Percentiles rank a stretch among this genome's conserved stretches.
These are phyloP conservation scores for Podila epigama DNA, from an alignment of 192 early-diverging fungal genomes.

Conservation along the genomic window DNA sequence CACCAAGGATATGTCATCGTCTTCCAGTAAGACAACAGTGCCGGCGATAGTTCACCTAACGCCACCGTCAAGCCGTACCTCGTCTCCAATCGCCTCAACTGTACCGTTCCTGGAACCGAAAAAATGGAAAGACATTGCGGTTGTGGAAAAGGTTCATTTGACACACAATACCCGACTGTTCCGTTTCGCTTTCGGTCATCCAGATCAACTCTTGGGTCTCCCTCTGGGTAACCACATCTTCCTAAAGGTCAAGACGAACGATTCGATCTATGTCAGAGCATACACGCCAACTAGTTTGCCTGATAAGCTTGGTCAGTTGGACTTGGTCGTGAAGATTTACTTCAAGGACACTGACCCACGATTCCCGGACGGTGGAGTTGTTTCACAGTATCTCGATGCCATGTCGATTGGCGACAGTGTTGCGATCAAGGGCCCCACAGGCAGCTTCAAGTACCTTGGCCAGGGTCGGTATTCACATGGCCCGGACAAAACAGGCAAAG, in stretches of 20 bases:
- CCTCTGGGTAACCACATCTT: conserved; percentile 69
- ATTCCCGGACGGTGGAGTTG: conserved; percentile 58
- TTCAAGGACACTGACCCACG: conserved; percentile 22
- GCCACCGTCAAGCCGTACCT: not conserved
- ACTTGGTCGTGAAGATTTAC: conserved; percentile 87
- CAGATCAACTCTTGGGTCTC: conserved; percentile 62
- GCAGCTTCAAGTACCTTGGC: conserved; percentile 72
- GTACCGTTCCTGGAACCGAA: conserved; percentile 42
- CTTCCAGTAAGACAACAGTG: not conserved
- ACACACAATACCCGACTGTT: conserved; percentile 55
- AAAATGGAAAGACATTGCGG: conserved; percentile 46
- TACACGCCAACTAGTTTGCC: conserved; percentile 79
- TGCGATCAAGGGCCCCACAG: conserved; percentile 84
- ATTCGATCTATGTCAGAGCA: conserved; percentile 74
- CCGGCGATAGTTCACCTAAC: not conserved
- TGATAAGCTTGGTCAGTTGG: conserved; percentile 70
- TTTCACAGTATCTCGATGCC: conserved; percentile 69
- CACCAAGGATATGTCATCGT: not conserved
- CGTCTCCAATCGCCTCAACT: not conserved
- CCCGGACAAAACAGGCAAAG: conserved; percentile 47
- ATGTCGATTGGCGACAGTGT: conserved; percentile 78
- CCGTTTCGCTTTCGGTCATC: conserved; percentile 62
- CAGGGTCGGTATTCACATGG: conserved; percentile 27
- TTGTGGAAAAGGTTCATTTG: conserved; percentile 49
- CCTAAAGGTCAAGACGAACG: conserved; percentile 55